Evolutionary conservation across 2,329 filamentous ascomycete species (phyloP), one percentile per base, ranked within the genome.

Genomic region (Fusarium redolens): DNA sequence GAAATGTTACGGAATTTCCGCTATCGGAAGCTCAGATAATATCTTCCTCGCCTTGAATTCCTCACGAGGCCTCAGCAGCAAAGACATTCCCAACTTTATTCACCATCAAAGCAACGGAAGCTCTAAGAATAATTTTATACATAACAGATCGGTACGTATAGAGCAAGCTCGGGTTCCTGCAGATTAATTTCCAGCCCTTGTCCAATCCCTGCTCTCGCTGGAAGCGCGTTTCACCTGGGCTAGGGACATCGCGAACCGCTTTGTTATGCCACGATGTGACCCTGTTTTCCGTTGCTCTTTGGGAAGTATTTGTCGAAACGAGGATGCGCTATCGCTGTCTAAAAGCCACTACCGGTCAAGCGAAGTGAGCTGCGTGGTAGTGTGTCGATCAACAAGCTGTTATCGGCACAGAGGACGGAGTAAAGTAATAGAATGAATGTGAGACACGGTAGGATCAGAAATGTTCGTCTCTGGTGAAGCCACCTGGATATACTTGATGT

Each of bases 151-250:
- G 50, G 50, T 64, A 68, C 48, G 22, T 50, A 59, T 44, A 48
- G 8, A 38, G 40, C 55, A 43, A 69, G 44, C 50, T 67, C 62
- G 52, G 69, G 74, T 76, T 71, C 69, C 75, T 73, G 66, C 75
- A 77, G 37, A 50, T 68, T 66, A 78, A 78, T 77, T 77, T 77
- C 75, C 75, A 64, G 69, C 17, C 57, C 61, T 51, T 51, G 74
- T 74, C 66, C n/a, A 56, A 67, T 62, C 75, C 75, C 60, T 77
- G 75, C 52, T 56, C 41, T 38, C 31, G 43, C 67, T 45, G 62
- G 55, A 69, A 61, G 51, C 64, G 51, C 65, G 75, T 77, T 77
- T 77, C 74, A 76, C 51, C 50, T 64, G 45, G 38, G 51, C 73
- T 51, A 71, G 54, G 38, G 52, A 40, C 50, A 59, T 51, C 51